Evolutionary conservation across 2,329 filamentous ascomycete genomes (phyloP), one percentile per base, ranked within the genome.

Genomic region (Fusarium mangiferae): DNA sequence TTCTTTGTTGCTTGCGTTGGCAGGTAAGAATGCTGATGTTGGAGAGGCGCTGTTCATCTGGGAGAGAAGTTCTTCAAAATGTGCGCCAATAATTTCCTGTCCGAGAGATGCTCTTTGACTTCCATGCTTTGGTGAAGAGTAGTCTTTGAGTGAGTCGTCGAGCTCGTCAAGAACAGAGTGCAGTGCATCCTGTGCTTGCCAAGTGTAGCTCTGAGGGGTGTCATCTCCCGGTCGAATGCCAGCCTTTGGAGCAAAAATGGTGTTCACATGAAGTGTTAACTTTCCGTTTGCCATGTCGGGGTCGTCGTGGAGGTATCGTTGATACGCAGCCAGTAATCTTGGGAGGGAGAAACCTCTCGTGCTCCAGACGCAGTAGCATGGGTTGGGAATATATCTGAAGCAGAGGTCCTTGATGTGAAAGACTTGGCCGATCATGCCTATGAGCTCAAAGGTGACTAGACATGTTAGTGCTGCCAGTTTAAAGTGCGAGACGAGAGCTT

Each of bases 351-450:
- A 70, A 1, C 22, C 45, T 26, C 17, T 45, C 6, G 52, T 35
- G 24, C 30, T 49, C 67, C 67, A 70, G n/a, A 35, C 30, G 11
- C 46, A 66, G 45, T 66, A 70, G 24, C 66, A 70, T 9, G 67
- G 67, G 14, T 70, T 70, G 4, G 67, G 66, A 4, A 70, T 66
- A 13, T 70, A 70, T 54, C 67, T 64, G 9, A 70, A 70, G 42
- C 66, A 70, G 11, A 70, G 59, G 14, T 70, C 59, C 11, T 49
- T 70, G 24, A 70, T 66, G 15, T 70, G 67, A 18, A 70, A 65
- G 26, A 70, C 11, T 33, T 70, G 66, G 1, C 67, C 59, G 17
- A 59, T 30, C 67, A 70, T 70, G 1, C 66, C 66, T 18, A 70
- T 70, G 3, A 70, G 59, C 6, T 70, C 66, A 26, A 70, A 70